Evolutionary conservation across 768 basidiomycete genomes (phyloP), one percentile per base, ranked within the genome.

Genomic region (Cyathus striatus): DNA sequence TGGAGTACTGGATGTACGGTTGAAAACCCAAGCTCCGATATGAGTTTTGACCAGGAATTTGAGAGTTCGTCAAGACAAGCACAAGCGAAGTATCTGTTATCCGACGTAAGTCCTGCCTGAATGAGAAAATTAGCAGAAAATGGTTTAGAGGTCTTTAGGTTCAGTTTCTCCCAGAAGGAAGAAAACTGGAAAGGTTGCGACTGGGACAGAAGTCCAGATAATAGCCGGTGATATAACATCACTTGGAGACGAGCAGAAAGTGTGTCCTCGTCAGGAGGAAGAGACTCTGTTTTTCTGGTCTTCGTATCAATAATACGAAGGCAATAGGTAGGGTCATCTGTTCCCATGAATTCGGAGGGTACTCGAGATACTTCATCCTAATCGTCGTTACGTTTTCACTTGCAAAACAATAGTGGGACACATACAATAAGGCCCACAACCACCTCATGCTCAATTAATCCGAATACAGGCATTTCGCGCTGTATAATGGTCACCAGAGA

Each of bases 381-480:
- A 30, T 30, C 27, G 10, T 10, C 27, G 10, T 10, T 30, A 30
- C 27, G 27, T 30, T 30, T 30, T 30, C 10, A 10, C 27, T 18
- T 39, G 21, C 14, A 32, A 35, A 13, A 30, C 18, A 35, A 18
- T 26, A 10, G 46, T 3, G 37, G 12, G 30, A 16, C 23, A 35
- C 23, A 45, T 57, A 87, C 92, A 32, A 94, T 86, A 23, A 90
- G 67, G 1, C 92, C 92, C 20, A 79, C 57, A 13, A 94, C 72
- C 17, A 86, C 63, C 42, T 81, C 67, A 20, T 63, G 76, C 20
- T 85, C 72, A 3, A 90, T 59, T 43, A 89, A 70, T 0, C 87
- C 86, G 48, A 92, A 88, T 2, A 94, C 83, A 3, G 88, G 89
- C 41, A 93, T 70, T 62, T 95, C 92, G 6, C 91, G 79, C 84